Percentiles rank a stretch among this genome's conserved stretches.
phyloP scores from a whole-genome alignment of 129 eudicot species.

The Flaveria brownii region DNA sequence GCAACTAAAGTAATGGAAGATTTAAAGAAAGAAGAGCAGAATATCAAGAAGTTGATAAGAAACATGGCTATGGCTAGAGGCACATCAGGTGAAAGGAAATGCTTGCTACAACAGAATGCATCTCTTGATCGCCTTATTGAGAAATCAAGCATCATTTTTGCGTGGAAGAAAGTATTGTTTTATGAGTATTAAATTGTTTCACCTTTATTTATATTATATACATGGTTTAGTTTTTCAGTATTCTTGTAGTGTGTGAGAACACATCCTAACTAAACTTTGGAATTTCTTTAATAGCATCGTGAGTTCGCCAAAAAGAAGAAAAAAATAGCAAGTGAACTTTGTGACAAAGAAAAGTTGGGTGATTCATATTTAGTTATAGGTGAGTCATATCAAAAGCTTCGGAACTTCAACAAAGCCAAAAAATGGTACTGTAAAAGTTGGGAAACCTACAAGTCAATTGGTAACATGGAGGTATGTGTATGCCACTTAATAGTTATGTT shows the following conservation, averaged over 20 bases:
- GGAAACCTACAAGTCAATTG: conserved; percentile 68
- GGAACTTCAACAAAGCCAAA: conserved; percentile 67
- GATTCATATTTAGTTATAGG: conserved; percentile 81
- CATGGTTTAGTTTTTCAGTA: not conserved
- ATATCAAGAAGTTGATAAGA: conserved; percentile 72
- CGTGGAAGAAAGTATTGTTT: conserved; percentile 66
- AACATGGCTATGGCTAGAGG: conserved; percentile 57
- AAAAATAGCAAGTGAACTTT: conserved; percentile 70
- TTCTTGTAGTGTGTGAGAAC: not conserved
- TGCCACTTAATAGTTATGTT: not conserved
- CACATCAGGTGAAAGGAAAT: conserved; percentile 63
- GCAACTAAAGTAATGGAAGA: conserved; percentile 69
- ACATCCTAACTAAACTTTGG: not conserved
- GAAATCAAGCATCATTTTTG: conserved; percentile 58
- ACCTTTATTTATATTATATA: not conserved
- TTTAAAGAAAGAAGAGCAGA: conserved; percentile 69
- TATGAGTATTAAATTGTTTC: not conserved
- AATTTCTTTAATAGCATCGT: conserved; percentile 48
- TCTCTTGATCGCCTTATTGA: conserved; percentile 74
- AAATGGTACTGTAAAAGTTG: conserved; percentile 85
- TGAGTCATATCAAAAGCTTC: conserved; percentile 84
- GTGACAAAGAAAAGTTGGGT: conserved; percentile 84
- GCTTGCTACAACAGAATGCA: conserved; percentile 56
- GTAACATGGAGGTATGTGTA: conserved; percentile 76
- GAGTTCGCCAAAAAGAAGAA: conserved; percentile 80